These are phyloP conservation scores for Amanita muscaria DNA, from an alignment of 768 basidiomycete species.

Conservation along the genomic window DNA sequence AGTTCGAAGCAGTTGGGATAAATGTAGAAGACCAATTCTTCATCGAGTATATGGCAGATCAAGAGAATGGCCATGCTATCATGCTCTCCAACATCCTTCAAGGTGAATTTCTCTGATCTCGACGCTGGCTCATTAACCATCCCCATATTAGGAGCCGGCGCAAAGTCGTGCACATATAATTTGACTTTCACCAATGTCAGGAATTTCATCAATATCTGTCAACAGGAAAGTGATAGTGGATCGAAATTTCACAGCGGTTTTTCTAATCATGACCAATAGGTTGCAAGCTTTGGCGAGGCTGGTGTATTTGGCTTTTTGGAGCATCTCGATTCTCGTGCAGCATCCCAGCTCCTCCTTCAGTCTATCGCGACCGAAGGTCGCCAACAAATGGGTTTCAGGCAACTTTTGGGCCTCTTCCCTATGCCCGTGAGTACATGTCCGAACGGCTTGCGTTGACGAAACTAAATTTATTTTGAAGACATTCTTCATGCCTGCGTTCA, in stretches of 20 bases:
- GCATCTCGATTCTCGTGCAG: constrained; percentile 48
- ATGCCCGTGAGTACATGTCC: constrained; percentile 33
- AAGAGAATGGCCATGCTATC: constrained; percentile 54
- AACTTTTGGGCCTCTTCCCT: constrained; percentile 52
- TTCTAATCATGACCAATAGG: constrained; percentile 11
- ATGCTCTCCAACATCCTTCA: constrained; percentile 44
- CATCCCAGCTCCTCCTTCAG: constrained; percentile 44
- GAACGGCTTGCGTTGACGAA: not conserved
- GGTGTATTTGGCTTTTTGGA: constrained; percentile 59
- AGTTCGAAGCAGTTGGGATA: constrained; percentile 49
- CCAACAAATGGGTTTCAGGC: constrained; percentile 59
- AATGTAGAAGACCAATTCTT: constrained; percentile 43
- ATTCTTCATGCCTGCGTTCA: constrained; percentile 47
- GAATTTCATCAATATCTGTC: constrained; percentile 53
- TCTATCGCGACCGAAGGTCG: constrained; percentile 53
- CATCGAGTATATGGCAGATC: constrained; percentile 55
- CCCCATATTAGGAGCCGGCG: constrained; percentile 25
- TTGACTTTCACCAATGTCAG: constrained; percentile 48
- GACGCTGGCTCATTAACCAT: too few relatives aligned
- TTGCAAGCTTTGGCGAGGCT: constrained; percentile 48
- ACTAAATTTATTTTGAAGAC: constrained; percentile 12
- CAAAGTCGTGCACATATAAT: constrained; percentile 48
- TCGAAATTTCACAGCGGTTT: not conserved
- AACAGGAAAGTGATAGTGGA: constrained; percentile 26
- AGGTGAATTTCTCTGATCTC: constrained; percentile 19